Conservation (phyloP, 2,329 filamentous ascomycete species). For the Blumeria hordei region DNA sequence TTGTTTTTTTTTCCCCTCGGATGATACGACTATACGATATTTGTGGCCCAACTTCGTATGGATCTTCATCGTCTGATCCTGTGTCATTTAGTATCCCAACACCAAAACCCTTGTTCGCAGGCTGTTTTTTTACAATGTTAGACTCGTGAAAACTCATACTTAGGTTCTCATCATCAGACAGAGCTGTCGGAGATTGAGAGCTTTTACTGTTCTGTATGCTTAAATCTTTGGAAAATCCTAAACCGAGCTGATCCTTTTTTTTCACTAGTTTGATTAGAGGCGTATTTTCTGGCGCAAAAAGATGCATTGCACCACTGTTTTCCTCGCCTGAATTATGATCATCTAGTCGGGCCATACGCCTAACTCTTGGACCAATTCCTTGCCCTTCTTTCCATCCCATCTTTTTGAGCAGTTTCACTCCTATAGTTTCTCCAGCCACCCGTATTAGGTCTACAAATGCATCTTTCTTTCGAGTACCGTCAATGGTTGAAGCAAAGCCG, state of each 20-base stretch:
- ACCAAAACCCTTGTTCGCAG: conserved; percentile 45
- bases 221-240: conserved; percentile 35
- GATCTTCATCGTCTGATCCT: conserved; percentile 85
- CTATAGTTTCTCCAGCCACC: conserved; percentile 59
- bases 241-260: conserved; percentile 45
- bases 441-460: conserved; percentile 48
- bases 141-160: conserved; percentile 1
- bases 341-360: conserved; percentile 45
- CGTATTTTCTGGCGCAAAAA: conserved; percentile 71
- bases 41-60: conserved; percentile 73
- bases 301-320: conserved; percentile 24
- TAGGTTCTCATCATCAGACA: conserved; percentile 20
- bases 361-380: conserved; percentile 71
- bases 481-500: conserved; percentile 43
- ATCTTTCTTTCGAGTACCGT: conserved; percentile 25
- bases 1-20: conserved; percentile 61
- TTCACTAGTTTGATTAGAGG: conserved; percentile 38
- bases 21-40: conserved; percentile 71
- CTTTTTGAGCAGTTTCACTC: conserved; percentile 56
- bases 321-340: conserved; percentile 20
- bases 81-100: conserved; percentile 80
- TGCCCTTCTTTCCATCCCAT: conserved; percentile 97
- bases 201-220: conserved; percentile 11
- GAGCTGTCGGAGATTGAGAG: conserved; percentile 18
- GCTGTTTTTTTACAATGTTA: conserved; percentile 20